A percentile compares a stretch with the other conserved stretches of the same genome.
Conservation (phyloP, 2,329 filamentous ascomycete genomes). For the Penicillium sp. region DNA sequence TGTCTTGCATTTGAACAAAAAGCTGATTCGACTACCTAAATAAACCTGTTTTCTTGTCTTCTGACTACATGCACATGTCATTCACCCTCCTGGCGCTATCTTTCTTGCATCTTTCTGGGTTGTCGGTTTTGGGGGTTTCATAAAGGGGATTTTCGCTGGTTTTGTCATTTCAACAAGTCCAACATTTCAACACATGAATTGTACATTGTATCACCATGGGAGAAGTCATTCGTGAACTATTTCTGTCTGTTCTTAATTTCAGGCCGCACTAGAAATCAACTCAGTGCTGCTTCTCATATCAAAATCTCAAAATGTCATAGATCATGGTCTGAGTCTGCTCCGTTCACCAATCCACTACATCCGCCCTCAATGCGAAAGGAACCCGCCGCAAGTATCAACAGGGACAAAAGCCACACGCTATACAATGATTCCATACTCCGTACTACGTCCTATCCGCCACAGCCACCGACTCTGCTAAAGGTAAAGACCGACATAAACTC, state of each 20-base stretch:
- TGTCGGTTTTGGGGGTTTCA: constrained; percentile 12
- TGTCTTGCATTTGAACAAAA: constrained; percentile 1
- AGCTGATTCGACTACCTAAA: not conserved
- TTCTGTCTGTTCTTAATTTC: constrained; percentile 2
- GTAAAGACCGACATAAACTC: not conserved
- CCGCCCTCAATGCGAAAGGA: not conserved
- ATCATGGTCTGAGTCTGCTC: not conserved
- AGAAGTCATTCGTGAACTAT: constrained; percentile 6
- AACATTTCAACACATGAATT: constrained; percentile 13
- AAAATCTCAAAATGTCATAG: not conserved
- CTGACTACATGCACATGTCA: not conserved
- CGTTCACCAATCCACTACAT: not conserved
- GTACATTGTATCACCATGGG: constrained; percentile 18
- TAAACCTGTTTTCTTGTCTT: not conserved
- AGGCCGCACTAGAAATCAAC: constrained; percentile 3
- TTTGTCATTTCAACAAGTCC: constrained; percentile 8
- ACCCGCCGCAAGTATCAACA: not conserved
- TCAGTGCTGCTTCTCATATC: constrained; percentile 1
- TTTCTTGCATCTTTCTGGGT: constrained; percentile 18
- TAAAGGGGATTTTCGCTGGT: constrained; percentile 4
- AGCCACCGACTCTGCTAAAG: not conserved
- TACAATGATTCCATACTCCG: not conserved
- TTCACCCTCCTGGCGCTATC: constrained; percentile 11
- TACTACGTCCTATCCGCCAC: not conserved
- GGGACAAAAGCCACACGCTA: not conserved